Base-by-base conservation (phyloP, 805 yeast genomes). In the Kodamaea laetipori region DNA sequence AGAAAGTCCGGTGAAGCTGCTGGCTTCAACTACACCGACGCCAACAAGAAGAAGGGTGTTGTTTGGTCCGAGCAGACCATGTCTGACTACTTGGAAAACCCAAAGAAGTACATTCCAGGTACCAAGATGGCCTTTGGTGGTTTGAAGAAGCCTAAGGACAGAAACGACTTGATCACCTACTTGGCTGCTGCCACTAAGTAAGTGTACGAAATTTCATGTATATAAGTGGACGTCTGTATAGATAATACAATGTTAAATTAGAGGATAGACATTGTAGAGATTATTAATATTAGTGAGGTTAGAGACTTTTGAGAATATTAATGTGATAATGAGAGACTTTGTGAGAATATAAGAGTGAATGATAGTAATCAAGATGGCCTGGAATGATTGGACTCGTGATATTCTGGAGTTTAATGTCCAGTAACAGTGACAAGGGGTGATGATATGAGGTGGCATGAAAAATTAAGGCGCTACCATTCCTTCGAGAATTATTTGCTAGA, bases 51-150 rank as follows among this genome's bases (percentile, higher is more conserved):
- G 78, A 90, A 90, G 77, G 95, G 90, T 66, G 95, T 94, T 52
- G 59, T 60, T 48, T 94, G 99, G 99, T 59, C 64, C 56, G 90
- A 82, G 65, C 90, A 90, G 68, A 80, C 89, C 71, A 81, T 94
- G 86, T 79, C 85, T 60, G 96, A 87, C 72, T 94, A 94, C 85
- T 82, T 94, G 74, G 95, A 86, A 76, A 94, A 94, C 87, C 99
- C 99, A 78, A 94, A 94, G 95, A 94, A 94, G 80, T 94, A 90
- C 81, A 90, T 94, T 60, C 99, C 99, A 69, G 99, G 99, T 74
- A 94, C 98, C 79, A 94, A 94, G 86, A 94, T 94, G 99, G 98
- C 99, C 55, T 94, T 92, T 64, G 99, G 97, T 77, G 99, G 99
- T 78, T 82, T 94, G 75, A 94, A 94, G 90, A 94, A 94, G 82